Evolutionary conservation across 2,329 filamentous ascomycete genomes (phyloP), one percentile per base, ranked within the genome.

Genomic region (Dactylellina parvicollis): DNA sequence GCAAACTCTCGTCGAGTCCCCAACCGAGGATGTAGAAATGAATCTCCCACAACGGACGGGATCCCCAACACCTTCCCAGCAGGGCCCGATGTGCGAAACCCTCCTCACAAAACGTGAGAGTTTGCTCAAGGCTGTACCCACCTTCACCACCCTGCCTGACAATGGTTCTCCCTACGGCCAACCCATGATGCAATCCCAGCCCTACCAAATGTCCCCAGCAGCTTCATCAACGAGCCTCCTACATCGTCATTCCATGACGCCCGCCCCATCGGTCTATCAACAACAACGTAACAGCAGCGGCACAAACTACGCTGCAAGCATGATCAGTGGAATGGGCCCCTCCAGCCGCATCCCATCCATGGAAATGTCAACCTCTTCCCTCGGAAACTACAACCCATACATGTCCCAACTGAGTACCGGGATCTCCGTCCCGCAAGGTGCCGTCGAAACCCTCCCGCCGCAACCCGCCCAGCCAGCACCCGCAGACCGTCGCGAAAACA

Each of bases 51-150:
- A 56, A 18, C 36, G 50, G 7, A 28, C 18, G 1, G 52, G 40
- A 18, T 59, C 60, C 8, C 42, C 67, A 18, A 72, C 74, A 26
- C 54, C 75, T n/a, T n/a, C n/a, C n/a, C n/a, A n/a, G n/a, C n/a
- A n/a, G n/a, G n/a, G n/a, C 5, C 59, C 77, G 4, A 60, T 75
- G 24, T 65, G 75, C 30, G 81, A 81, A 66, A 86, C 86, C 12
- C 81, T 88, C 1, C 81, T 88, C 56, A 83, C 84, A 4, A 83
- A 85, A 76, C 84, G 87, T 1, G 84, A 87, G 75, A 81, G 80
- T 20, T 82, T 86, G 74, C 79, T 88, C 22, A 81, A 76, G 20
- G 75, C 66, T 28, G 66, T 75, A 42, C 76, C 76, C 16, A 80
- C 56, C 60, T 75, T 76, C 50, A 66, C 55, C 20, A 55, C 75